Base-by-base conservation (phyloP, 2,329 filamentous ascomycete species). In the Periconia macrospinosa region DNA sequence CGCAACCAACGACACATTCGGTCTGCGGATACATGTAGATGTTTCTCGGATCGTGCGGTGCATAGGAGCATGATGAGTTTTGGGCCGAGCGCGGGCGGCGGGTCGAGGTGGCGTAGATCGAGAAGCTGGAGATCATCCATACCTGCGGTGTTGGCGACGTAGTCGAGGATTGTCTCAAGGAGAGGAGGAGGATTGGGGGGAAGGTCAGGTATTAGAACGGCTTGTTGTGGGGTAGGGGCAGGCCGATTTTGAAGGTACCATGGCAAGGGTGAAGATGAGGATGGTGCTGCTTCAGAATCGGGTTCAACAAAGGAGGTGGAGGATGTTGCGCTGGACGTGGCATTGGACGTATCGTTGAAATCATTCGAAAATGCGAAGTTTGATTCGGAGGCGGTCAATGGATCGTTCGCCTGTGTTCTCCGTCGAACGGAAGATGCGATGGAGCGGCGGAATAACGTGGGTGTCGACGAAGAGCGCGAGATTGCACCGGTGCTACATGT, bases 61-160 rank as follows among this genome's bases (percentile, higher is more conserved):
- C 89, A 92, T 59, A 99, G 86, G 30, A 99, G 76, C 94, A 97
- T 97, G 50, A 99, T 82, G 27, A 97, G 81, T 65, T 93, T 92
- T 1, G 90, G 85, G 1, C 94, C 94, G 1, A 99, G 82, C 0
- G 92, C 92, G 0, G 93, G 87, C 0, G 92, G 90, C 1, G 92
- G 92, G 63, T 97, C 90, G 47, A 97, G 81, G 37, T 84, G 78
- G 52, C 94, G 90, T 30, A 99, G 80, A 68, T 99, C 94, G 45
- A 96, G 80, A 6, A 99, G 75, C 1, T 81, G 81, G 45, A 99
- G 79, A 52, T 92, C 84, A 69, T 97, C 91, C 41, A 99, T 79
- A 35, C 94, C 94, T 61, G 96, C 85, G 30, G 96, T 90, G 55
- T 92, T 84, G 7, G 90, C 92, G 1, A 91, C 81, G 68, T 92